Base-by-base conservation (phyloP, 2,329 filamentous ascomycete genomes). In the Ophiostoma novo-ulmi region DNA sequence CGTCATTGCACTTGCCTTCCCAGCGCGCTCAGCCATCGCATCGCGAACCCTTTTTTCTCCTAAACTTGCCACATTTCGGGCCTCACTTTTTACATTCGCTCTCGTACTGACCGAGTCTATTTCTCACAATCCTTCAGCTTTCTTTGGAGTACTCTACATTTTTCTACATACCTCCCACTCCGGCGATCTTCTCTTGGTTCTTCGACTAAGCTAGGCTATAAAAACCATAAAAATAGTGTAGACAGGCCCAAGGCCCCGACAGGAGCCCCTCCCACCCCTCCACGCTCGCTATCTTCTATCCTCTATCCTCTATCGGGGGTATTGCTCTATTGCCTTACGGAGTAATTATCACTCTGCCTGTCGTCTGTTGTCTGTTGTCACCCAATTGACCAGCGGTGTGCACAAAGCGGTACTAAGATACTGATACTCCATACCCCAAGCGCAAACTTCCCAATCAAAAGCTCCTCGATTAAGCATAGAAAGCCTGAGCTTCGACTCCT, bases 361-460 rank as follows among this genome's bases (percentile, higher is more conserved):
- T 26, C 8, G 64, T 13, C 64, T 58, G 22, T 58, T 58, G 52
- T 58, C 52, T 58, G 52, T 11, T 58, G 52, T 13, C 52, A 58
- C 52, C 52, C 52, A 58, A 44, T 41, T 67, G 64, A 26, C 64
- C 36, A 67, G 64, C 64, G 64, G 64, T 67, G 64, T 67, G 38
- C 61, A 65, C 36, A 39, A 39, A 38, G 20, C 7, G 36, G 65
- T 13, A 26, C n/a, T 26, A 26, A 26, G 52, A 58, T 22, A 26
- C 26, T 39, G 17, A 35, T 20, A 39, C 35, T 35, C 13, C 35
- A 38, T 64, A 17, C 31, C 26, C 31, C 58, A 63, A 31, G 58
- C 61, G 20, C 69, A 65, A 69, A 55, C 67, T 71, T 66, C 41
- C 68, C 44, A 20, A 26, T 58, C 41, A 65, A 58, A 58, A 58